These are phyloP conservation scores for Eucalyptus melliodora DNA, from an alignment of 345 rosid species.

Conservation along the genomic window DNA sequence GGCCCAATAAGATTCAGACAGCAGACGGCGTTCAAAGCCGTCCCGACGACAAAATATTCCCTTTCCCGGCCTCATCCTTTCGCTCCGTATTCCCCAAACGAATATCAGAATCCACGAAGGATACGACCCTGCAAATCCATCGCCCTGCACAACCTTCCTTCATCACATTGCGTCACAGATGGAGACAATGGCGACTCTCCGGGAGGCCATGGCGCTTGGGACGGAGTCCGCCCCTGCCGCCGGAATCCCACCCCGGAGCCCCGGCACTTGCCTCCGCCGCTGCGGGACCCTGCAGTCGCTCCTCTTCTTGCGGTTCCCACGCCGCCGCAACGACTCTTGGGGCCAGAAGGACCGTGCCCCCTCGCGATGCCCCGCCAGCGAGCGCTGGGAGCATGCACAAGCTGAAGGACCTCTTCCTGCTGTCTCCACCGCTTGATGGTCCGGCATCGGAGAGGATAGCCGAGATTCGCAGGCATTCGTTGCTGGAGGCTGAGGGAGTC, in stretches of 20 bases:
- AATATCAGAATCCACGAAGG: background rate
- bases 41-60: background rate
- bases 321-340: background rate
- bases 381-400: slow-evolving; percentile 18
- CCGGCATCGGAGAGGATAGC: background rate
- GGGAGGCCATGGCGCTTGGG: slow-evolving; percentile 48
- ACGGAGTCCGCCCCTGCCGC: slow-evolving; percentile 24
- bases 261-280: slow-evolving; percentile 46
- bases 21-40: background rate
- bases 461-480: slow-evolving; percentile 5
- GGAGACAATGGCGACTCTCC: slow-evolving; percentile 41
- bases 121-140: background rate
- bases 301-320: slow-evolving; percentile 21
- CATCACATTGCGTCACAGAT: background rate
- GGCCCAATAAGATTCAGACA: background rate
- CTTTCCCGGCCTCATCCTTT: background rate
- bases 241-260: too few relatives aligned
- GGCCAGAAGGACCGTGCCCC: background rate
- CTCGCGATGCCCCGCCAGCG: background rate
- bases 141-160: background rate
- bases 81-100: background rate
- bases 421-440: slow-evolving; percentile 45
- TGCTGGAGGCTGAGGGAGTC: background rate
- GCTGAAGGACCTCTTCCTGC: slow-evolving; percentile 49
- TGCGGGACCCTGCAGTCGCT: slow-evolving; percentile 79